Evolutionary conservation across 129 eudicot species (phyloP).

Genomic region (Tagetes erecta): DNA sequence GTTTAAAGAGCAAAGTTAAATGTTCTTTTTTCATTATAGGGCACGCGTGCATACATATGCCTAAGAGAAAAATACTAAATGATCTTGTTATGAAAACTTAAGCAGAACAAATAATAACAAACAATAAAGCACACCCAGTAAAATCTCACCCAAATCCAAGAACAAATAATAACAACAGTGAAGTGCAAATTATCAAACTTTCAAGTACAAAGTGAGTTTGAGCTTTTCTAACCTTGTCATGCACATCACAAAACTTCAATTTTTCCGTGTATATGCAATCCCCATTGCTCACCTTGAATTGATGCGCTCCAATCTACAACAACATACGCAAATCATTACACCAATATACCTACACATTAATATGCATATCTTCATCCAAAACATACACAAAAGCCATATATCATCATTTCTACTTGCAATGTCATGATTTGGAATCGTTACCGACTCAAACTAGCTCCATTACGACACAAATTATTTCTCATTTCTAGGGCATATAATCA

Average conservation of each 20-base stretch:
- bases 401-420: not conserved
- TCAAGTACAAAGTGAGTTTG: not conserved
- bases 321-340: conserved; percentile 12
- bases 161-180: no score
- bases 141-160: no score
- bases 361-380: not conserved
- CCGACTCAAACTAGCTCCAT: not conserved
- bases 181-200: not conserved
- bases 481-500: not conserved
- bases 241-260: conserved; percentile 77
- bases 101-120: not conserved
- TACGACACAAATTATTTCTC: not conserved
- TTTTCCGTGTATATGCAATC: conserved; percentile 74
- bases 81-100: not conserved
- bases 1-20: not conserved
- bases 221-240: conserved; percentile 69
- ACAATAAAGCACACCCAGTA: no score
- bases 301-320: conserved; percentile 87
- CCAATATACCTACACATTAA: not conserved
- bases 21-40: not conserved
- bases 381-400: not conserved
- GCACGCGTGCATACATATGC: not conserved
- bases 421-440: not conserved
- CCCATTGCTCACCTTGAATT: conserved; percentile 98
- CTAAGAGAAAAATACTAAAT: not conserved